phyloP scores from a whole-genome alignment of 768 basidiomycete species.

The Tylopilus sp. region DNA sequence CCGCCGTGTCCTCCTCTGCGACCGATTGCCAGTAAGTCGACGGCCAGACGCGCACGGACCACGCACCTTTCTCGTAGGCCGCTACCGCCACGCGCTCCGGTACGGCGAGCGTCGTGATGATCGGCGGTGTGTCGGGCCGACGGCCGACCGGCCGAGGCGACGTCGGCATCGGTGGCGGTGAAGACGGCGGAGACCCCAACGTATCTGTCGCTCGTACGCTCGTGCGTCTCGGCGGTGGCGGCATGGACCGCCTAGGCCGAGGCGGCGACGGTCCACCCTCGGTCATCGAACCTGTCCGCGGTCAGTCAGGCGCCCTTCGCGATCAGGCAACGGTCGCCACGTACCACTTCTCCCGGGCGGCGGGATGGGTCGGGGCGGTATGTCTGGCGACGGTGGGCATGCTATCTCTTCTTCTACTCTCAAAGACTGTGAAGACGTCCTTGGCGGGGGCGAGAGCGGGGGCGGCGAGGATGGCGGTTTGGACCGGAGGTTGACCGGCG shows the following conservation, averaged over 20 bases:
- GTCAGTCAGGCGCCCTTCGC: conserved; percentile 1
- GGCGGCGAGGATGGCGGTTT: conserved; percentile 20
- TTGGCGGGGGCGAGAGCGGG: conserved; percentile 13
- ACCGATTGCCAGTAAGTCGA: no score
- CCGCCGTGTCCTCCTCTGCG: conserved; percentile 14
- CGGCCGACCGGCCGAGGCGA: conserved; percentile 14
- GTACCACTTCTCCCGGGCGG: conserved; percentile 30
- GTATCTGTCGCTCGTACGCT: conserved; percentile 16
- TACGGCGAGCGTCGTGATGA: conserved; percentile 19
- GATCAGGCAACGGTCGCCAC: neutral
- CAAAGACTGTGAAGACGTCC: conserved; percentile 6
- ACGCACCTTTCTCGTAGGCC: conserved; percentile 7
- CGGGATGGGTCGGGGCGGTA: conserved; percentile 28
- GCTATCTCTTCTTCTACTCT: conserved; percentile 23
- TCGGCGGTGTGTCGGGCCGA: conserved; percentile 20
- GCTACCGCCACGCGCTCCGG: conserved; percentile 8
- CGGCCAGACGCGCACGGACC: neutral
- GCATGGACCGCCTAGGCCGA: conserved; percentile 19
- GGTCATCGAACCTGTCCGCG: conserved; percentile 8
- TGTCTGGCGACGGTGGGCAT: conserved; percentile 28
- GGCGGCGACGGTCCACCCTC: conserved; percentile 10
- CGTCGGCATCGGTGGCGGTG: conserved; percentile 19
- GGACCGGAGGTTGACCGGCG: conserved; percentile 29
- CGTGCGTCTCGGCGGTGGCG: conserved; percentile 23
- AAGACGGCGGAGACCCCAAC: conserved; percentile 7